Evolutionary conservation across 2,329 filamentous ascomycete species (phyloP), one percentile per base, ranked within the genome.

Genomic region (Tolypocladium tropicale): DNA sequence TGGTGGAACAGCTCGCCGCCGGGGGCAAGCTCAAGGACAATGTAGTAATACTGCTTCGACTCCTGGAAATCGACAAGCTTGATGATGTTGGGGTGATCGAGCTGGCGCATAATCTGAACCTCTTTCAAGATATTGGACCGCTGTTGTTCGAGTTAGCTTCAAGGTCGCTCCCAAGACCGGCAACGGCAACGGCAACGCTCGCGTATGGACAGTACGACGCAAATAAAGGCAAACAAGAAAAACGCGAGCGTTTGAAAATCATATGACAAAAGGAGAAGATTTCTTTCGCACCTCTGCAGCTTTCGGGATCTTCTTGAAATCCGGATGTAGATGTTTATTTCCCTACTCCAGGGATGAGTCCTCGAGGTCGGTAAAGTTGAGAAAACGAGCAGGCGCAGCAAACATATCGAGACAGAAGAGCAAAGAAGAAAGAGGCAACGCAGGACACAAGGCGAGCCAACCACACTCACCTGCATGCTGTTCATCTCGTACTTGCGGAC

Each of bases 401-500:
- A 64, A 51, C 21, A 28, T 11, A 1, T 30, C 23, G 23, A 53
- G 63, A 61, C 53, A 46, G 37, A 32, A 55, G 36, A 52, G 53
- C 28, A 53, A 54, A 62, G 57, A 63, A 61, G 52, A 58, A 57
- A 60, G n/a, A 62, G 48, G 55, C 53, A 32, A 59, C 53, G 55
- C 41, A 32, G 16, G 34, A 21, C 21, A 53, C 21, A 53, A 58
- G 58, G 32, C 53, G 51, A 57, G 66, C 46, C 28, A 2, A n/a
- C 16, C 28, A 36, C 28, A 87, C 91, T 83, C 82, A 99, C 94
- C 90, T 97, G 94, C 78, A 88, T 91, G 63, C 86, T 92, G 76
- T 96, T 97, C 90, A 99, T 96, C 75, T 99, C 94, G 71, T 90
- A 97, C 76, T 97, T 97, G 68, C 94, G 88, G 61, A 99, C 94